These are phyloP conservation scores for Prunus yedoensis DNA, from an alignment of 331 rosid genomes.

Conservation along the genomic window DNA sequence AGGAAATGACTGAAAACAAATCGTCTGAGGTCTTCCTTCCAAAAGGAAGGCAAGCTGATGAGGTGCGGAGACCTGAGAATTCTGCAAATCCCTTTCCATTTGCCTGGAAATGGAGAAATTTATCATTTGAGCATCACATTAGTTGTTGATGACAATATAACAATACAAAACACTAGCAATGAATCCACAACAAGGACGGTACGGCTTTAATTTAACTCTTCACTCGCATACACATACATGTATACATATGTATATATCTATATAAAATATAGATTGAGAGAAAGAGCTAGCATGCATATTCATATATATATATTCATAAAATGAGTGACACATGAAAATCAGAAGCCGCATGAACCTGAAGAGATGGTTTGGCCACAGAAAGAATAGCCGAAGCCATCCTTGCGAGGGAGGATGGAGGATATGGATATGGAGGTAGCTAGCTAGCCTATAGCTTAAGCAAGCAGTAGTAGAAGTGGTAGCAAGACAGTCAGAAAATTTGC, in stretches of 20 bases:
- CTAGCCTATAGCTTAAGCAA: no score
- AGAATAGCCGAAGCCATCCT: no score
- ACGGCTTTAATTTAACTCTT: no score
- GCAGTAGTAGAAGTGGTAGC: no score
- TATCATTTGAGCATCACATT: background rate
- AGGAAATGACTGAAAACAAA: slow-evolving; percentile 62
- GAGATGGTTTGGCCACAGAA: slow-evolving; percentile 58
- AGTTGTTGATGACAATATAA: no score
- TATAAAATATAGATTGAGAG: no score
- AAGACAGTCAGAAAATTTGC: no score
- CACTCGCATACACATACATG: background rate
- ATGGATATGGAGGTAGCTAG: no score
- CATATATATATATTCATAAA: background rate
- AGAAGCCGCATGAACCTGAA: slow-evolving; percentile 50
- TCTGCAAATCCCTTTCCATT: slow-evolving; percentile 73
- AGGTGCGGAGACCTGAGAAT: slow-evolving; percentile 75
- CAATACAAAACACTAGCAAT: no score
- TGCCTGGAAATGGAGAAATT: slow-evolving; percentile 37
- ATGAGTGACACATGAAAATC: background rate
- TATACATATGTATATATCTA: background rate
- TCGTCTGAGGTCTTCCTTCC: slow-evolving; percentile 69
- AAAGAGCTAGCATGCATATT: no score
- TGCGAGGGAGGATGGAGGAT: no score
- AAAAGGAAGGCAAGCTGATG: slow-evolving; percentile 61
- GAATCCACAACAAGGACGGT: no score